Base-by-base conservation (phyloP, 345 rosid genomes). In the Brassica juncea region DNA sequence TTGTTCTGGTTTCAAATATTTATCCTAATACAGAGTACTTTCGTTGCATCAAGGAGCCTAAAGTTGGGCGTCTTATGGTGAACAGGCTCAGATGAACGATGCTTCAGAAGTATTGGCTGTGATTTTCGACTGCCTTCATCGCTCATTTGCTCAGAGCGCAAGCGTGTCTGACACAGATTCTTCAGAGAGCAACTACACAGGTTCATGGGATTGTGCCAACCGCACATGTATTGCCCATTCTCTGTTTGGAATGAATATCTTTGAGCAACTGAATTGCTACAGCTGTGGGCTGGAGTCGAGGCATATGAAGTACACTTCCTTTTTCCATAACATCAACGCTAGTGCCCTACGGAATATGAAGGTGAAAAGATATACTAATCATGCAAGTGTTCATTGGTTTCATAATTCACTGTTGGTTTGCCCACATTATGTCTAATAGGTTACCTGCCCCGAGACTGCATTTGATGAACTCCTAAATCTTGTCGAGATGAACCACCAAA, bases 51-150 rank as follows among this genome's bases (percentile, higher is more conserved):
- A 54, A 27, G 30, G 21, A 74, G 68, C 69, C 77, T 64, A 70
- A 79, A 65, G 58, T 7, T 54, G 57, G 62, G 54, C 6, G 9
- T 64, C 34, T 21, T 70, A 30, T 70, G 68, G 84, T 81, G 80
- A 66, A 64, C 97, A 95, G 98, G 97, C 87, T 74, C 94, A 95
- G 85, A 95, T 95, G 99, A 93, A 95, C 73, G 99, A 95, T 85
- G 98, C 99, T 76, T 91, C 98, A 71, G 98, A 95, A 91, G 99
- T 95, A 57, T 78, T 95, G 84, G 92, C 73, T 15, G 98, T 89
- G 73, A 86, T 95, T 71, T 95, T 95, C 79, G 90, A 87, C 70
- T 93, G 97, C 85, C 98, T 95, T 84, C 98, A 95, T 86, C 86
- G 65, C 73, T 90, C 99, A 78, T 93, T 91, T 85, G 83, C 94